A percentile compares a stretch with the other conserved stretches of the same genome.
Conservation (phyloP, 305 asterid species). For the Fraxinus xanthoxyloides region DNA sequence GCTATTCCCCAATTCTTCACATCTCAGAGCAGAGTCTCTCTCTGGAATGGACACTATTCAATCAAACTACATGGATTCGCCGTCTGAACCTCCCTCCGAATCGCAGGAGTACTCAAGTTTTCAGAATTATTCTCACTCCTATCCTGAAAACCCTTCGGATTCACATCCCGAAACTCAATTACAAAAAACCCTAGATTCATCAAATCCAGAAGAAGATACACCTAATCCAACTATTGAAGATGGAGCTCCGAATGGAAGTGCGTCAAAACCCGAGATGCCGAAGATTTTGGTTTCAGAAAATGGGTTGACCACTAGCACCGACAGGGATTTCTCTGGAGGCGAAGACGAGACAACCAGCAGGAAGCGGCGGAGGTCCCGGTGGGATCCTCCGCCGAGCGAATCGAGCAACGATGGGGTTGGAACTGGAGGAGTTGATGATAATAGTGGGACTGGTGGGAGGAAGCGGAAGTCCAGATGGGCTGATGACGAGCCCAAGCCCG, state of each 20-base stretch:
- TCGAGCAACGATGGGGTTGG: conserved; percentile 41
- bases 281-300: conserved; percentile 59
- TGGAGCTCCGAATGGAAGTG: conserved; percentile 27
- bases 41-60: conserved; percentile 57
- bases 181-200: conserved; percentile 40
- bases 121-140: conserved; percentile 23
- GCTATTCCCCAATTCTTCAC: neutral
- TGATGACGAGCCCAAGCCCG: conserved; percentile 81
- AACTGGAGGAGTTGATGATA: conserved; percentile 37
- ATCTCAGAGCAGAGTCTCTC: neutral
- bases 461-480: conserved; percentile 97
- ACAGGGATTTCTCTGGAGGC: conserved; percentile 75
- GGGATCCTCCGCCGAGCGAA: conserved; percentile 94
- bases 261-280: conserved; percentile 35
- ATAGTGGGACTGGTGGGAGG: conserved; percentile 53
- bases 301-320: conserved; percentile 64
- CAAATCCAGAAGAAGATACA: conserved; percentile 17
- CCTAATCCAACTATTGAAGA: conserved; percentile 21
- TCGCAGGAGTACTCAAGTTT: conserved; percentile 19
- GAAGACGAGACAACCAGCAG: conserved; percentile 90
- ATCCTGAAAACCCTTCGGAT: conserved; percentile 30
- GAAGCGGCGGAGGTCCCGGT: conserved; percentile 67
- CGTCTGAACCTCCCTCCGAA: conserved; percentile 40
- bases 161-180: conserved; percentile 10
- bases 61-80: conserved; percentile 58